These are phyloP conservation scores for Metarhizium sp. DNA, from an alignment of 2,329 filamentous ascomycete species.

Conservation along the genomic window DNA sequence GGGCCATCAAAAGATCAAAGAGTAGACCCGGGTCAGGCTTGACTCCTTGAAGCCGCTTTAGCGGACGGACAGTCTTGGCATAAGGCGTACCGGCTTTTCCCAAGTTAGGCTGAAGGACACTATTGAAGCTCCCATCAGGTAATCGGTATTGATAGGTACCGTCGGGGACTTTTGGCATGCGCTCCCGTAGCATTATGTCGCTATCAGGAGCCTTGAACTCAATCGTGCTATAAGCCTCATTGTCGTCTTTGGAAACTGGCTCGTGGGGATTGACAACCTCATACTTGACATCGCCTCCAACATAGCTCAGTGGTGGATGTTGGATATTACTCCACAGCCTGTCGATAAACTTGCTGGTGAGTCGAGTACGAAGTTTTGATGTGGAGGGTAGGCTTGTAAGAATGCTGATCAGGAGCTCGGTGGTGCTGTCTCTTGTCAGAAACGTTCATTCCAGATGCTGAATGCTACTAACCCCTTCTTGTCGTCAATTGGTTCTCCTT, in stretches of 20 bases:
- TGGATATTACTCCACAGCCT: slow-evolving; percentile 45
- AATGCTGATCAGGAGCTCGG: slow-evolving; percentile 22
- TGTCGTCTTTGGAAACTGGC: slow-evolving; percentile 16
- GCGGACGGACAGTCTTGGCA: slow-evolving; percentile 54
- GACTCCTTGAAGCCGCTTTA: slow-evolving; percentile 45
- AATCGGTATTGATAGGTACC: slow-evolving; percentile 25
- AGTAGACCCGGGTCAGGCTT: slow-evolving; percentile 56
- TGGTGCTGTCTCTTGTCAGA: neutral
- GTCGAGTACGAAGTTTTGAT: slow-evolving; percentile 21
- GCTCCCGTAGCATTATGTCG: slow-evolving; percentile 25
- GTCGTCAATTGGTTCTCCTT: slow-evolving; percentile 49
- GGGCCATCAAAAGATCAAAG: slow-evolving; percentile 59
- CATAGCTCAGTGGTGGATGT: slow-evolving; percentile 40
- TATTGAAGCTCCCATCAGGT: slow-evolving; percentile 39
- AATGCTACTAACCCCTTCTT: neutral
- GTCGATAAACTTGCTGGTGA: slow-evolving; percentile 41
- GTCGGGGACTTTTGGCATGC: slow-evolving; percentile 18
- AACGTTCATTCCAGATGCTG: neutral
- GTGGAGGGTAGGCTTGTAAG: slow-evolving; percentile 26
- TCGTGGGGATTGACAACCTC: slow-evolving; percentile 21
- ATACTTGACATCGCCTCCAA: slow-evolving; percentile 31
- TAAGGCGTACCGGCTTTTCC: slow-evolving; percentile 59
- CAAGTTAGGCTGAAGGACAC: slow-evolving; percentile 51
- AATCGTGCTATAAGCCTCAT: slow-evolving; percentile 21
- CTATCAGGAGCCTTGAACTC: slow-evolving; percentile 30